Evolutionary conservation across 2,329 filamentous ascomycete species (phyloP), one percentile per base, ranked within the genome.

Genomic region (Colletotrichum sp.): DNA sequence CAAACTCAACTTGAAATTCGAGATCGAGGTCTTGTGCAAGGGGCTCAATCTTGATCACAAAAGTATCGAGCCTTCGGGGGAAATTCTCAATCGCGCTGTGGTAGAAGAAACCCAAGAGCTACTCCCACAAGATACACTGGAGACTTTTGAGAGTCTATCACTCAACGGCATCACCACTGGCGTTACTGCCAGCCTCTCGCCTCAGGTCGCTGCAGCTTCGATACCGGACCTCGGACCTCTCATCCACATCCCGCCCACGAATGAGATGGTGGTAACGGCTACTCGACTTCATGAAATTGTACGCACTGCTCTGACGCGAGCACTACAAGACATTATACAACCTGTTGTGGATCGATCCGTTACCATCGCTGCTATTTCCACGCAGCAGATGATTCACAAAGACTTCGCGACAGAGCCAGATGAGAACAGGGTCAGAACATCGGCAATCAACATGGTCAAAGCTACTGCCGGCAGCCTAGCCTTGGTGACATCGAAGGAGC

Each of bases 401-500:
- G 97, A 99, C 83, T 99, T 99, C 82, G 94, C 95, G 1, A 98
- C 96, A 70, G 98, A 99, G 82, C 92, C 94, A 4, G 96, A 98
- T 81, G 95, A 98, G 85, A 95, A 95, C 79, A 94, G 95, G 77
- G 90, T 99, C 70, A 93, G 96, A 69, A 94, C 93, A 67, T 95
- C 96, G 36, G 96, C 97, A 5, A 93, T 98, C 79, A 98, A 94
- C 78, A 98, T 99, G 92, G 97, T 98, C 62, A 97, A 98, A 85
- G 94, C 96, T 67, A 95, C 98, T 30, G 96, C 97, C 28, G 97
- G 97, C 52, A 98, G 96, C 81, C 90, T 99, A 71, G 97, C 97
- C 16, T 90, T 98, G 36, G 97, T 99, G n/a, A 99, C 97, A 5
- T 99, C 96, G 83, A 99, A 99, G 85, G 97, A 99, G 84, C 97